Conservation (phyloP, 2,329 filamentous ascomycete species). For the Penicillium janthinellum region DNA sequence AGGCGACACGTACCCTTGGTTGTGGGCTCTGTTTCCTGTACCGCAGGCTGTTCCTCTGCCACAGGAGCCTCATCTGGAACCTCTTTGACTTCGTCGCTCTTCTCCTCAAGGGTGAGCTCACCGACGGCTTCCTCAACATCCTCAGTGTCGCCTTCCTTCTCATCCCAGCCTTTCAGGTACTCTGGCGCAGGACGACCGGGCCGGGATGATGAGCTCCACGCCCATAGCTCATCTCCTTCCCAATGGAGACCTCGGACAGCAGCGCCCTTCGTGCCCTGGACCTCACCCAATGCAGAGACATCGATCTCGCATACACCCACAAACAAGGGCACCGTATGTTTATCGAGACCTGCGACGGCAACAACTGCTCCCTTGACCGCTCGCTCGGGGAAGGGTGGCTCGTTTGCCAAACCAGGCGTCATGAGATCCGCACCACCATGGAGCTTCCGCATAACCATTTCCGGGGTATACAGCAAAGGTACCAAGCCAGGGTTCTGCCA, state of each 20-base stretch:
- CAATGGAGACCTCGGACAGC: conserved; percentile 68
- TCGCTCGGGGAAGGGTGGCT: conserved; percentile 62
- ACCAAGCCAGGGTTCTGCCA: conserved; percentile 65
- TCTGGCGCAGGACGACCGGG: conserved; percentile 57
- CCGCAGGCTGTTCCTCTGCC: conserved; percentile 36
- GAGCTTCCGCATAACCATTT: conserved; percentile 61
- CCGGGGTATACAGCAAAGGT: conserved; percentile 65
- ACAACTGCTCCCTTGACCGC: conserved; percentile 64
- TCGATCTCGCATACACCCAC: conserved; percentile 68
- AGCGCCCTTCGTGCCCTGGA: conserved; percentile 64
- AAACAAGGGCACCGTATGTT: conserved; percentile 62
- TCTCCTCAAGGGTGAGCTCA: conserved; percentile 40
- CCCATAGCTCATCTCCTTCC: conserved; percentile 70
- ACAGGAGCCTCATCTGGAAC: conserved; percentile 33
- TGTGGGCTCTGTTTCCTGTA: conserved; percentile 55
- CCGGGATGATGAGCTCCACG: conserved; percentile 58
- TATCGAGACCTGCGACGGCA: conserved; percentile 63
- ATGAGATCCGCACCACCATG: conserved; percentile 68
- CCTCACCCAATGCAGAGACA: conserved; percentile 55
- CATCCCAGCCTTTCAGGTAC: conserved; percentile 55
- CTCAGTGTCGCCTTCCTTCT: conserved; percentile 26
- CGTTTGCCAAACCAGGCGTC: conserved; percentile 66
- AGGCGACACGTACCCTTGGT: conserved; percentile 53
- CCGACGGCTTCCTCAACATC: conserved; percentile 48
- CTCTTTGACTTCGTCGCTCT: conserved; percentile 20